phyloP scores from a whole-genome alignment of 257 asterid species.

The Salvia splendens region DNA sequence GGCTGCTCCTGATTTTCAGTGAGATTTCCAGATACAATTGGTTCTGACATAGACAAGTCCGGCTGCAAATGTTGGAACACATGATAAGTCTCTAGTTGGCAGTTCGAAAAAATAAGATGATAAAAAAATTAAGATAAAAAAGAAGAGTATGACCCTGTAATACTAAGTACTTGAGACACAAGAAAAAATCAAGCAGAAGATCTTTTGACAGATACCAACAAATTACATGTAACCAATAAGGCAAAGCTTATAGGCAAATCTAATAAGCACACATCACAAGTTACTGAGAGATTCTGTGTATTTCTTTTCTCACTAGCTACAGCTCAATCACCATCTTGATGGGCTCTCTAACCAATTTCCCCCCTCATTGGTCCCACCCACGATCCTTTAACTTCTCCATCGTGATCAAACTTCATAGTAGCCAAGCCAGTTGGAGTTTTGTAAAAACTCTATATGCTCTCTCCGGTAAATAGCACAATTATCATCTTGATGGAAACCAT shows the following conservation, averaged over 20 bases:
- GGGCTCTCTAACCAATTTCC: neutral
- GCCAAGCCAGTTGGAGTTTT: constrained; percentile 9
- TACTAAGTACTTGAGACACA: constrained; percentile 8
- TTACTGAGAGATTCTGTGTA: neutral
- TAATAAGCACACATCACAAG: neutral
- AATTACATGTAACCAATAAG: neutral
- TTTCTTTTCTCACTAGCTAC: constrained; percentile 6
- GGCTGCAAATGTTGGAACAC: constrained; percentile 46
- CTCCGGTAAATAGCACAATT: neutral
- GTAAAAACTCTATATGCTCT: neutral
- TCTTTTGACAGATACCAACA: constrained; percentile 10
- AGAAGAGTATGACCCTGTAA: constrained; percentile 5
- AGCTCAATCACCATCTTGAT: neutral
- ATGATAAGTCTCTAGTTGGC: constrained; percentile 12
- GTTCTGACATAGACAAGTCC: constrained; percentile 36
- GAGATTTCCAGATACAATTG: constrained; percentile 44
- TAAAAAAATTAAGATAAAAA: constrained; percentile 18
- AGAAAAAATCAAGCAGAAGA: neutral
- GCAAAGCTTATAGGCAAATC: neutral
- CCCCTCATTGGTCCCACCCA: neutral
- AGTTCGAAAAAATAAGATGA: neutral
- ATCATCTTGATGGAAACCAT: neutral
- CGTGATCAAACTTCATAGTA: constrained; percentile 2
- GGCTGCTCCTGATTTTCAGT: constrained; percentile 84
- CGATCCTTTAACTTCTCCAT: constrained; percentile 15